Evolutionary conservation across 2,329 filamentous ascomycete species (phyloP).

Genomic region (Hansfordia pulvinata): DNA sequence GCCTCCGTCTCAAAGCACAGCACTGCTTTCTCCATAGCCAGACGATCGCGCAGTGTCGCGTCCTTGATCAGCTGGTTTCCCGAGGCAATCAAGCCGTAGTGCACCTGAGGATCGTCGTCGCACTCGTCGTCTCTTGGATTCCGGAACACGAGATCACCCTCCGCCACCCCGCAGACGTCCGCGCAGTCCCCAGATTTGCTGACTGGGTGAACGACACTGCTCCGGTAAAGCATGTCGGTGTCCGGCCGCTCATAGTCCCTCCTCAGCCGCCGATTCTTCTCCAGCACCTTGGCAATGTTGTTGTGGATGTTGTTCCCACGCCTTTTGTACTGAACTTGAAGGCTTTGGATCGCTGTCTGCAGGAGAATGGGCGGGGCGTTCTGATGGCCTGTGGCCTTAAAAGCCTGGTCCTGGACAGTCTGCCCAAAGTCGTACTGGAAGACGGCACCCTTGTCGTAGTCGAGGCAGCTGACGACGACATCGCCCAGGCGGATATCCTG

Average conservation of each 20-base stretch:
- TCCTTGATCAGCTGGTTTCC: conserved; percentile 17
- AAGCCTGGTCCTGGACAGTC: conserved; percentile 10
- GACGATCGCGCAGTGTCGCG: conserved; percentile 10
- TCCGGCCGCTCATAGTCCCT: conserved; percentile 12
- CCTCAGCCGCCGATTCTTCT: conserved; percentile 11
- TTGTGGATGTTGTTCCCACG: conserved; percentile 13
- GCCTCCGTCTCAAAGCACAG: conserved; percentile 20
- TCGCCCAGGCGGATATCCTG: conserved; percentile 18
- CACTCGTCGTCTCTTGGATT: conserved; percentile 6
- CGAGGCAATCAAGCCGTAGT: conserved; percentile 21
- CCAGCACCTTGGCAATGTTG: conserved; percentile 10
- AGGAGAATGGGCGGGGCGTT: conserved; percentile 2
- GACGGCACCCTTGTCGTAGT: conserved; percentile 8
- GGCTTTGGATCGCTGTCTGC: conserved; percentile 8
- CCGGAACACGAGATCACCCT: conserved; percentile 6
- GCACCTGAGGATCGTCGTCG: conserved; percentile 12
- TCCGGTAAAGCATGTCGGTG: not conserved
- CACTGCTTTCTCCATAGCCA: conserved; percentile 9
- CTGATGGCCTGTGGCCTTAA: conserved; percentile 3
- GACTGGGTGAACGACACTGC: conserved; percentile 2
- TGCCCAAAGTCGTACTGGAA: conserved; percentile 19
- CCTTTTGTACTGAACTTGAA: conserved; percentile 9
- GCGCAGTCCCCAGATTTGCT: conserved; percentile 5
- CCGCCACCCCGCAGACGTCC: conserved; percentile 6
- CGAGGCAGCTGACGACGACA: conserved; percentile 11